Evolutionary conservation across 768 basidiomycete species (phyloP), one percentile per base, ranked within the genome.

Genomic region (Collybia nuda): DNA sequence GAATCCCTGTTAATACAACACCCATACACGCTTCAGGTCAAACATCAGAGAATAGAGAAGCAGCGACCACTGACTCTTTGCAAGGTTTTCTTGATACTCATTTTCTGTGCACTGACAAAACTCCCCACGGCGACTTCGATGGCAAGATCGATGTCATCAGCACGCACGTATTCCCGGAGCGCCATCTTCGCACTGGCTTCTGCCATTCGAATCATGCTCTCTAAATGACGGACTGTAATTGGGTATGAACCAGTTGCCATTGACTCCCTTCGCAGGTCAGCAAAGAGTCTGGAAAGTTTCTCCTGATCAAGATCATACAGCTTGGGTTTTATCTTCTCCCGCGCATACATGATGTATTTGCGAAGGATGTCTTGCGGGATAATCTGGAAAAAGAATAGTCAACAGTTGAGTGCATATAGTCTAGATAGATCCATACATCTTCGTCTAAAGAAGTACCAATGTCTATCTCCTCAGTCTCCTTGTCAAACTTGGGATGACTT

Each of bases 131-230:
- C 90, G 41, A 98, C 95, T 60, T 93, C 93, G 55, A 99, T 98
- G 1, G 97, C 96, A 45, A 98, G 73, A 67, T 99, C 94, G 59
- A 99, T 93, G 65, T 99, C 97, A 66, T 98, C 97, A 35, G 87
- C 77, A 40, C 97, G 82, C 26, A 98, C 97, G 62, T 93, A 98
- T 69, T 98, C 96, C 47, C 97, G 80, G 54, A 99, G 74, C 43
- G 95, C 86, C 97, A 99, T 98, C 77, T 96, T 97, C 19, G 97
- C 97, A 62, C 90, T 93, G 12, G 97, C 96, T 69, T 99, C 97
- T 2, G 93, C 82, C 96, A 98, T 98, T 36, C 97, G 88, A 70
- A 99, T 98, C 91, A 97, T 97, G 65, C 93, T 96, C 72, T 99
- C 97, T 51, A 99, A 70, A 63, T 98, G 97, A 50, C 97, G 91